phyloP scores from a whole-genome alignment of 768 basidiomycete species.

The Dioszegia aurantiaca region DNA sequence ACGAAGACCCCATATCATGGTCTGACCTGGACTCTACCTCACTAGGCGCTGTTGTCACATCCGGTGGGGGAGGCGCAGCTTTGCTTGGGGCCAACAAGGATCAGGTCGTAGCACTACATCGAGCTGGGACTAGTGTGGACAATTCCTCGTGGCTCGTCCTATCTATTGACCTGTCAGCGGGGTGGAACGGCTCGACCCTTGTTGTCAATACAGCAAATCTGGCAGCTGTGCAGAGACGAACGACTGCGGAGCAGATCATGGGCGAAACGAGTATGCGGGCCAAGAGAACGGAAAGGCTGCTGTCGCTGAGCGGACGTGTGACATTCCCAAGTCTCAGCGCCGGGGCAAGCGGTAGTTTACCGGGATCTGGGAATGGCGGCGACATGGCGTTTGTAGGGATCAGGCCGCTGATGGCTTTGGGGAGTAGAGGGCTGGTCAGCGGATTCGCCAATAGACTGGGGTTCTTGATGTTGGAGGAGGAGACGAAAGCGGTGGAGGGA shows the following conservation, averaged over 20 bases:
- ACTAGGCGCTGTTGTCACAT: slow-evolving; percentile 11
- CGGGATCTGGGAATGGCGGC: neutral
- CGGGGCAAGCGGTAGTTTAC: neutral
- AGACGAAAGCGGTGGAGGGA: neutral
- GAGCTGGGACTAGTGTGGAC: slow-evolving; percentile 22
- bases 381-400: slow-evolving; percentile 32
- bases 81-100: neutral
- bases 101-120: slow-evolving; percentile 23
- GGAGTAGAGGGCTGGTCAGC: slow-evolving; percentile 16
- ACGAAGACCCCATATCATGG: neutral
- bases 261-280: slow-evolving; percentile 23
- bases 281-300: slow-evolving; percentile 17
- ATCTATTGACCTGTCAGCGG: slow-evolving; percentile 23
- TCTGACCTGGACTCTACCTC: slow-evolving; percentile 5
- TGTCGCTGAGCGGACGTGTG: slow-evolving; percentile 19
- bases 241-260: slow-evolving; percentile 5
- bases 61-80: neutral
- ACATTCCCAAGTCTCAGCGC: slow-evolving; percentile 14
- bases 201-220: slow-evolving; percentile 20
- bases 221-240: slow-evolving; percentile 3
- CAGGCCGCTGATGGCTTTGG: slow-evolving; percentile 15
- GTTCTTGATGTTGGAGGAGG: slow-evolving; percentile 17
- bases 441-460: slow-evolving; percentile 41
- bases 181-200: slow-evolving; percentile 36
- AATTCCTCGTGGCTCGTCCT: slow-evolving; percentile 35